Base-by-base conservation (phyloP, 2,329 filamentous ascomycete genomes). In the Aspergillus ochraceus region DNA sequence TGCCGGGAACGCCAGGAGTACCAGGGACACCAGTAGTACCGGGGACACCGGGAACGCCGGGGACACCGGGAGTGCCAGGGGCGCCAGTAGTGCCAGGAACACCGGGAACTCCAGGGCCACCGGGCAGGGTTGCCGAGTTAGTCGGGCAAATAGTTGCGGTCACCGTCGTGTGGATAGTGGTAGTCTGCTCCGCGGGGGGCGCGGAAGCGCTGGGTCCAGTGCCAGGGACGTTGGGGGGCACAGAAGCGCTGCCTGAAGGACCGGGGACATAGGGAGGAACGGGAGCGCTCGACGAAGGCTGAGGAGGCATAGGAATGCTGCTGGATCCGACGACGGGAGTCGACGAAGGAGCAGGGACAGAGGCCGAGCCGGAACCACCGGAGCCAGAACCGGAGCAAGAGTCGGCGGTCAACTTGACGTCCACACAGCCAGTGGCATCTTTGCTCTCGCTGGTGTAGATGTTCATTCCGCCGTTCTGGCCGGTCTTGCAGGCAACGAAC, bases 401-500 rank as follows among this genome's bases (percentile, higher is more conserved):
- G 60, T 77, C 74, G 11, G 77, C 75, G 14, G 46, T 70, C 45
- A 79, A 53, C 9, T 62, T 54, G 52, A 80, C 66, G 19, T 67
- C 61, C 56, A 68, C 64, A 70, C 79, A 76, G 57, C 66, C 57
- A 54, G 73, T 74, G 20, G 75, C 66, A 62, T 67, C 65, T 1
- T 62, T 52, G 60, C 72, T 70, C 62, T 72, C 65, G 54, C 67
- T 69, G n/a, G 71, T 78, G 63, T 79, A 80, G 64, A 81, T 67
- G 62, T 81, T 80, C 60, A 74, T 61, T 26, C 71, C 76, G 24
- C 68, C 70, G 49, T 77, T 72, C 54, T 76, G 64, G 26, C 74
- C 76, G 20, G 86, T 87, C 29, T 83, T 80, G 69, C 88, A 90
- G 49, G 86, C 82, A 68, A 83, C 86, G 71, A 90, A 90, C 29